These are phyloP conservation scores for Hypoxylon sp. DNA, from an alignment of 2,329 filamentous ascomycete genomes.

Conservation along the genomic window DNA sequence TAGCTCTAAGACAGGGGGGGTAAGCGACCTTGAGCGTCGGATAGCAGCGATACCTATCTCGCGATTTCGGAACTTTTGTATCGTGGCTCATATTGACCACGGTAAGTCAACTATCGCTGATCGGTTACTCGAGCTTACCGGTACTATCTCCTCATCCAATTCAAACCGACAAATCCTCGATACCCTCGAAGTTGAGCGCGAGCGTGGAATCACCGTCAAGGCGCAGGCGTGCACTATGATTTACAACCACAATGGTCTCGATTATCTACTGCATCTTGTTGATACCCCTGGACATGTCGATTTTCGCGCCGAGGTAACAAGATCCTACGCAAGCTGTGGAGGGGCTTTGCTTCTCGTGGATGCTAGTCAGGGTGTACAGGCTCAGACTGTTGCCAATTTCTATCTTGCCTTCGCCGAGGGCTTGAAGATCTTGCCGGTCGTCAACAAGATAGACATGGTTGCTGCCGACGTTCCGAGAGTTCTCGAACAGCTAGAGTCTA, in stretches of 20 bases:
- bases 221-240: slow-evolving; percentile 99
- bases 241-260: slow-evolving; percentile 85
- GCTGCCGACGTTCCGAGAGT: slow-evolving; percentile 90
- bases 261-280: slow-evolving; percentile 95
- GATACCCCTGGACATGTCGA: slow-evolving; percentile 98
- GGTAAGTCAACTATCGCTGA: slow-evolving; percentile 97
- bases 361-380: slow-evolving; percentile 95
- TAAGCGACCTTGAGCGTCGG: slow-evolving; percentile 66
- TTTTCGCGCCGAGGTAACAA: slow-evolving; percentile 94
- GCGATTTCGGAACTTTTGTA: slow-evolving; percentile 94
- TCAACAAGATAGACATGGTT: slow-evolving; percentile 97
- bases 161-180: slow-evolving; percentile 96
- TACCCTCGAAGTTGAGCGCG: slow-evolving; percentile 95
- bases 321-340: slow-evolving; percentile 96
- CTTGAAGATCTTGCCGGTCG: slow-evolving; percentile 86
- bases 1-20: slow-evolving; percentile 50
- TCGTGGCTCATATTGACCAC: slow-evolving; percentile 98
- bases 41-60: slow-evolving; percentile 84
- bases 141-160: slow-evolving; percentile 85
- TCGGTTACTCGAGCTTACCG: slow-evolving; percentile 91
- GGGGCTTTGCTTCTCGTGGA: slow-evolving; percentile 94
- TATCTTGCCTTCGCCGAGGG: slow-evolving; percentile 96
- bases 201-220: slow-evolving; percentile 98
- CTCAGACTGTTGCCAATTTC: slow-evolving; percentile 98
- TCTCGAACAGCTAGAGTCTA: slow-evolving; percentile 85